Base-by-base conservation (phyloP, 306 rosid species). In the Nissolia schottii region DNA sequence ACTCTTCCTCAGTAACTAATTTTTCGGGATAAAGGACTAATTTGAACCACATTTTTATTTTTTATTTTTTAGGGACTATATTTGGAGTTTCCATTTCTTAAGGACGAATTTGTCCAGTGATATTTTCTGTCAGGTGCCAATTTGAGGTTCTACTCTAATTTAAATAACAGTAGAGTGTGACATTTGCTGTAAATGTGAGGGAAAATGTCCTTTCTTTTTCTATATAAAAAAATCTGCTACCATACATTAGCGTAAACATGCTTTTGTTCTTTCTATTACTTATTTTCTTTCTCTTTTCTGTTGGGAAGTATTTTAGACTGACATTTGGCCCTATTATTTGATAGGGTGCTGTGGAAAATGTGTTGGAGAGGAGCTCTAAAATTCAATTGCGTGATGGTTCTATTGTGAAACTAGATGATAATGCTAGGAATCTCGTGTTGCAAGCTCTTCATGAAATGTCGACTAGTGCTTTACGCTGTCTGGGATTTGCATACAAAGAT, bases 401-500 rank as follows among this genome's bases (percentile, higher is more conserved):
- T 64, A 14, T 86, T 35, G 87, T 81, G 68, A 49, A 67, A 48
- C 67, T 94, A 77, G 95, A 94, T 67, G 67, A 80, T 67, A 82
- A 85, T 56, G 73, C 88, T 13, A 91, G 66, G 86, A 79, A 73
- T 35, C 77, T 55, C 6, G 74, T 94, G 48, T 75, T 89, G 66
- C 88, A 88, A 71, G 81, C 67, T 70, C 97, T 94, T 78, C 87
- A 72, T 65, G 91, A 86, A 60, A 94, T 94, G 98, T 91, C 98
- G n/a, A 86, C 88, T 37, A 63, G 91, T 71, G 92, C 98, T 55
- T 80, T 94, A 60, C 91, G 97, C 27, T 91, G 96, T 82, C 83
- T 94, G 83, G 97, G 97, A 77, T 94, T 94, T 79, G 98, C 98
- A 46, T 93, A 85, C 89, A 91, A 91, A 80, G 96, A 87, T 28